Evolutionary conservation across 75 land plant species (phyloP).

Genomic region (Isoetes taiwanensis): DNA sequence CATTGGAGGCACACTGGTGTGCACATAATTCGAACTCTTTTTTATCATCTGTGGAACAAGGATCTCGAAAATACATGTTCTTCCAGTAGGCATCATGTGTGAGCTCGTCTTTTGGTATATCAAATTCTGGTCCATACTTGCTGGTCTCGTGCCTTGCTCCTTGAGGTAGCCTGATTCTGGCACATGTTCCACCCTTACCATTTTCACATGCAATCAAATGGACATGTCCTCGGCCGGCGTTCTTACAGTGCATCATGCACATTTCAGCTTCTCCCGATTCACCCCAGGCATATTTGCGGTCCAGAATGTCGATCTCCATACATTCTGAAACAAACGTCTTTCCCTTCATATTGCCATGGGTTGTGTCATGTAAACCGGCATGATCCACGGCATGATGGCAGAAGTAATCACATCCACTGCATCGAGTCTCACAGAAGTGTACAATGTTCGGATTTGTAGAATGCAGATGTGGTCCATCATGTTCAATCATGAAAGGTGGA

Average conservation of each 20-base stretch:
- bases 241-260: conserved; percentile 27
- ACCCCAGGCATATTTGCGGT: conserved; percentile 15
- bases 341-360: conserved; percentile 23
- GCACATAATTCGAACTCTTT: conserved; percentile 10
- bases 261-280: conserved; percentile 17
- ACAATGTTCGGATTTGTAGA: conserved; percentile 13
- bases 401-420: conserved; percentile 23
- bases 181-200: not conserved
- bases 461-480: conserved; percentile 16
- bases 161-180: not conserved
- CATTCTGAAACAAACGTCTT: conserved; percentile 15
- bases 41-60: conserved; percentile 19
- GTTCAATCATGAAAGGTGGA: conserved; percentile 11
- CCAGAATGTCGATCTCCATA: conserved; percentile 13
- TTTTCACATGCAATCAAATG: conserved; percentile 11
- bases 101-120: conserved; percentile 8
- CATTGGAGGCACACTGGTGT: conserved; percentile 9
- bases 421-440: conserved; percentile 25
- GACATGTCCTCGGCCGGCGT: conserved; percentile 15
- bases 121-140: conserved; percentile 13
- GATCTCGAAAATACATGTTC: conserved; percentile 16
- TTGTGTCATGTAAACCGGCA: conserved; percentile 18
- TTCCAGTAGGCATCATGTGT: conserved; percentile 15
- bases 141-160: conserved; percentile 13
- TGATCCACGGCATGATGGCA: conserved; percentile 20